Base-by-base conservation (phyloP, 73 alveolate species). In the Paramecium octaurelia region DNA sequence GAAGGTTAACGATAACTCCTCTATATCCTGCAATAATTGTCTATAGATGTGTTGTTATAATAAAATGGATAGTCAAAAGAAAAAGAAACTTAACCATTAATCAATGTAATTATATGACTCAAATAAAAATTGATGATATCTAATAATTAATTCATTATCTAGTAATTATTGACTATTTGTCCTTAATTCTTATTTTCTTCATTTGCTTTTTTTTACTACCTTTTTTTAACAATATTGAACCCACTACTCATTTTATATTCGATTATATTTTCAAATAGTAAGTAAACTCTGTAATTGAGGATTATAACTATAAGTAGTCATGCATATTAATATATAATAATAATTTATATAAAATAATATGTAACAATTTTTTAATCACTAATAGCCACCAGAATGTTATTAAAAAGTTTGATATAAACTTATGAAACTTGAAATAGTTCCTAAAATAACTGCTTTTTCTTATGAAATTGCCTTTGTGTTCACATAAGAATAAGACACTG, bases 391-490 rank as follows among this genome's bases (percentile, higher is more conserved):
- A 36, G 57, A 73, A 73, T 34, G 60, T 73, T 73, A 73, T 73
- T 36, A n/a, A 38, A 73, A 73, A n/a, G 87, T 80, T 43, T 80
- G 29, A 80, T 80, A 80, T 80, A 80, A 27, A 23, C 91, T 48
- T 24, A 80, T 80, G 24, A 80, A 80, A 80, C 91, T 80, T 48
- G 91, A 80, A 44, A 40, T 24, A 6, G 50, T 46, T 23, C 91
- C 91, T 20, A 80, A 10, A 42, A 80, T 80, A 23, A 80, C 91
- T 23, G 73, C 57, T 40, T 23, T 43, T 18, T 80, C 91, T 80
- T 42, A 48, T 42, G 70, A 23, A 44, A 80, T 80, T n/a, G 38
- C 40, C 35, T 40, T 43, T 43, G 46, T 31, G 23, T 80, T 44
- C 31, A 80, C 73, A 44, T 44, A 80, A 20, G 91, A 42, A 42